Evolutionary conservation across 768 basidiomycete genomes (phyloP), one percentile per base, ranked within the genome.

Genomic region (Russula olivacea): DNA sequence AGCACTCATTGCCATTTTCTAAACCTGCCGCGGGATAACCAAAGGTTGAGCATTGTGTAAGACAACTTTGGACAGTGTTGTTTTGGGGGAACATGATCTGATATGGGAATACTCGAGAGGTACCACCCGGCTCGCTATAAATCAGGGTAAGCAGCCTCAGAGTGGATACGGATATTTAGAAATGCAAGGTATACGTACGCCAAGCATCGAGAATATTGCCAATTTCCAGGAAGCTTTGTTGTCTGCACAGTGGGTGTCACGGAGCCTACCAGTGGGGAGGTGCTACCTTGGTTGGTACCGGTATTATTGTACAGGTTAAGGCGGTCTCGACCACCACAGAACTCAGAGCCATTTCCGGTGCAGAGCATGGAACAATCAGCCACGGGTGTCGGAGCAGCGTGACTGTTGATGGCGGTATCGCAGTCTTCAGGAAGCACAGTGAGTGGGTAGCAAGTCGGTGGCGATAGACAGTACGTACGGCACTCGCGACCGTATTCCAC

Each of bases 1-100:
- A 91, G 76, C 89, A 92, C 69, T 90, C 86, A 64, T 84, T 69
- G 15, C 81, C 85, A 58, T 78, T 89, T 75, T 86, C 89, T 63
- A 86, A 75, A 30, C 87, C 89, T 34, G 84, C 83, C 38, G 81
- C 88, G 1, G 85, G 79, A 69, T 82, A 93, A 9, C 91, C 91
- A 67, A 83, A 91, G 0, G 78, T 77, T 14, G 83, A 79, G 66
- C 91, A 92, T 70, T 84, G 86, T 48, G 72, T 79, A 68, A 91
- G 76, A 69, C 91, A 93, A 1, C 78, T 79, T 0, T 80, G 73
- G 3, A 84, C 84, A 6, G 86, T 81, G 69, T 86, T 89, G 71
- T 88, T 89, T 1, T 74, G 77, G 11, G 77, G 72, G 76, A 80
- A 80, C 45, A 83, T 78, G 40, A 85, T 75, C 70, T 88, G 78